Conservation (phyloP, 768 basidiomycete species). For the Coprinopsis cinerea region DNA sequence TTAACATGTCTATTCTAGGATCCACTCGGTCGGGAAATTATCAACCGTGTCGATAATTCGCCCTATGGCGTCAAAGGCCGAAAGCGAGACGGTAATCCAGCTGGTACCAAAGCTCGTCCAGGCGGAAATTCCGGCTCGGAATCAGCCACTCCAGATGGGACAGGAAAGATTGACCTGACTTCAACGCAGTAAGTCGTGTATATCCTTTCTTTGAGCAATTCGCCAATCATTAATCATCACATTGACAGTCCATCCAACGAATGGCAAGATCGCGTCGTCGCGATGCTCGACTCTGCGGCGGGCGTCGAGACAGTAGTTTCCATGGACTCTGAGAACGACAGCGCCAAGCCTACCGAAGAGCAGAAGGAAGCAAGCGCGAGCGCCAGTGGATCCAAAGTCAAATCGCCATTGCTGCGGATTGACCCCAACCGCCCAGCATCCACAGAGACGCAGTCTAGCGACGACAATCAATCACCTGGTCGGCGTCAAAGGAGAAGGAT, state of each 20-base stretch:
- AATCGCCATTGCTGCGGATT: conserved; percentile 6
- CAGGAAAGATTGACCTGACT: conserved; percentile 32
- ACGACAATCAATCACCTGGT: conserved; percentile 27
- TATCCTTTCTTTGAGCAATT: conserved; percentile 4
- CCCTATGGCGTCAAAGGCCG: conserved; percentile 74
- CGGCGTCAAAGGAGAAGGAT: conserved; percentile 50
- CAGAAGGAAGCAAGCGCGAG: no score
- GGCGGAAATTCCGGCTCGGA: conserved; percentile 20
- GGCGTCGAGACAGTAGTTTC: conserved; percentile 8
- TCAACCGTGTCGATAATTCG: conserved; percentile 74
- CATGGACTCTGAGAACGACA: conserved; percentile 5
- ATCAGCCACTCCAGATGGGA: conserved; percentile 15
- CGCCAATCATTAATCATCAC: conserved; percentile 1
- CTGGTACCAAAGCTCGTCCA: conserved; percentile 12
- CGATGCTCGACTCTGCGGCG: conserved; percentile 30
- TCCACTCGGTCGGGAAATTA: conserved; percentile 72
- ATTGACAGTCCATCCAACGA: conserved; percentile 71
- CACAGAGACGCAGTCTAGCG: conserved; percentile 17
- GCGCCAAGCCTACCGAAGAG: not conserved
- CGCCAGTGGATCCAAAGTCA: not conserved
- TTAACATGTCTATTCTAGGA: conserved; percentile 42
- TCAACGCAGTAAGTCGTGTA: conserved; percentile 55
- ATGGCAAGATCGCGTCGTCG: conserved; percentile 70
- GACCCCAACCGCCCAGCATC: conserved; percentile 6
- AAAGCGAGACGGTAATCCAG: conserved; percentile 32